Evolutionary conservation across 2,329 filamentous ascomycete species (phyloP), one percentile per base, ranked within the genome.

Genomic region (Colletotrichum zoysiae): DNA sequence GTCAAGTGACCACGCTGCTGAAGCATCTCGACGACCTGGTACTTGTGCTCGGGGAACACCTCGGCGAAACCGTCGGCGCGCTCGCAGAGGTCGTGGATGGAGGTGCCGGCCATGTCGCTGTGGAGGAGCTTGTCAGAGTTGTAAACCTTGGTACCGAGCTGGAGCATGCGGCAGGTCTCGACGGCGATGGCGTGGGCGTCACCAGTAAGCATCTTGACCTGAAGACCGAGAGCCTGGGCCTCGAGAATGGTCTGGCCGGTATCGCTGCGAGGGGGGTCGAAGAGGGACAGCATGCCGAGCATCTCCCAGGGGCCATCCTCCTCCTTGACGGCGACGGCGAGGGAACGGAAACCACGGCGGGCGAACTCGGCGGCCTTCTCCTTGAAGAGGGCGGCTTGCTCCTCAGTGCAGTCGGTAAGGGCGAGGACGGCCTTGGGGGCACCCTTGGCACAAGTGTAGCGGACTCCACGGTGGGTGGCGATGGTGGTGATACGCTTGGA

Each of bases 161-260:
- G 91, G 80, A 94, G 87, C 90, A 93, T 93, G 86, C 93, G 93
- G 88, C 92, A 94, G 76, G 92, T 94, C 84, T 94, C 92, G 86
- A 93, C 93, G 71, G 92, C 92, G 76, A 94, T 94, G 77, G 92
- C 91, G 77, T 93, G 92, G 75, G 92, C 92, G 80, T 94, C 92
- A 88, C 92, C 92, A 84, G 92, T 94, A 82, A 94, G 85, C 92
- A 94, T 94, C 89, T 94, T 94, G 76, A 94, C 92, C 75, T 89
- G 90, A 44, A 94, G 91, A 86, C 92, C 92, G 70, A 94, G 90
- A 80, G 91, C 88, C 82, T 93, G 90, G 74, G 92, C 91, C 84
- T 94, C 91, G 78, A 92, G 85, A 78, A 94, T 93, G 75, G 92
- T 94, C 84, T 93, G 91, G 75, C 92, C 92, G 74, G 92, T 94